A percentile compares a stretch with the other conserved stretches of the same genome.
Evolutionary conservation across 768 basidiomycete species (phyloP).

Genomic region (Termitomyces sp.): DNA sequence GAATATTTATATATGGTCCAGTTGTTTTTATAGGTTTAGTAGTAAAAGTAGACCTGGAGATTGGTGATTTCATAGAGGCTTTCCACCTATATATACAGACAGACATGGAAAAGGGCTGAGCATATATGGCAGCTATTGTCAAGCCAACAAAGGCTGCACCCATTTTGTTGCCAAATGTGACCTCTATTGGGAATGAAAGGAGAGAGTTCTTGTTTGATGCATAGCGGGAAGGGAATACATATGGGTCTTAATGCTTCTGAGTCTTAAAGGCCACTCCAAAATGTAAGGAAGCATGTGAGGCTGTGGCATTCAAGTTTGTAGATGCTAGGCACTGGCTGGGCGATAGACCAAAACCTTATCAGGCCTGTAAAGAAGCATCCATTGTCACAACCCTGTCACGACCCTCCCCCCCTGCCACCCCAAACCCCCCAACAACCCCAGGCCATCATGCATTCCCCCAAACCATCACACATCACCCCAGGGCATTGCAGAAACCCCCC

Average conservation of each 20-base stretch:
- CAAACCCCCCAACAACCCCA: too few species aligned
- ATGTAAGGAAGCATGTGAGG: not conserved
- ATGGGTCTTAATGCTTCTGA: not conserved
- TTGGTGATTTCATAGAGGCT: conserved; percentile 18
- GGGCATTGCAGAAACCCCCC: too few species aligned
- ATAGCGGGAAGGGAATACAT: not conserved
- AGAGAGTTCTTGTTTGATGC: not conserved
- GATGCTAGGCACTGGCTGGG: too few species aligned
- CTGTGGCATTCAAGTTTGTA: not conserved
- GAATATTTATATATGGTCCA: conserved; percentile 17
- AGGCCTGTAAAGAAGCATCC: too few species aligned
- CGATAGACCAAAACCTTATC: too few species aligned
- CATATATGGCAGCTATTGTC: conserved; percentile 23
- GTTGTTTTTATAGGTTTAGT: conserved; percentile 18
- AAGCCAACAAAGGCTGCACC: conserved; percentile 25
- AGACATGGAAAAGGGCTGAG: not conserved
- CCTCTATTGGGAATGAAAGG: not conserved
- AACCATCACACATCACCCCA: too few species aligned
- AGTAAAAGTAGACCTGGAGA: conserved; percentile 21
- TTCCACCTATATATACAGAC: too few species aligned
- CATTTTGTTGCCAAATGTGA: conserved; percentile 21
- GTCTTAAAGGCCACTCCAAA: not conserved
- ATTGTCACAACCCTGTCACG: too few species aligned
- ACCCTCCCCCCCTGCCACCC: too few species aligned
- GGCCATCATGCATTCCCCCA: too few species aligned